These are phyloP conservation scores for Penicillium sp. DNA, from an alignment of 2,329 filamentous ascomycete genomes.

Conservation along the genomic window DNA sequence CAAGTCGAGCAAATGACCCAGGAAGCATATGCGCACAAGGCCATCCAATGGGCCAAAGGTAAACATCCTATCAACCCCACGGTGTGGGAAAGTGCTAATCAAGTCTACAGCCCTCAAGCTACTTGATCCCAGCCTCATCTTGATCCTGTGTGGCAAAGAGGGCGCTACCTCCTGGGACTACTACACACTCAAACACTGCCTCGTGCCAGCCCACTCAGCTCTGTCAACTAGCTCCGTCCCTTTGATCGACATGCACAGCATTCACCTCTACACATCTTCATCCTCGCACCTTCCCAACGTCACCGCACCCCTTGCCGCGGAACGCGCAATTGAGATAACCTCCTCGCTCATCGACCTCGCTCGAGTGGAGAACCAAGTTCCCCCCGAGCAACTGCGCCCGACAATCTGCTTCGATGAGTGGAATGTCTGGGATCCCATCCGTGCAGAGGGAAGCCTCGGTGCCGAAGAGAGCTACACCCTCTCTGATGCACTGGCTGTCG, in stretches of 20 bases:
- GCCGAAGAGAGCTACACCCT: conserved; percentile 75
- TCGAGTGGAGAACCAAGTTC: conserved; percentile 63
- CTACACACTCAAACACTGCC: conserved; percentile 70
- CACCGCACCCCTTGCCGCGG: conserved; percentile 67
- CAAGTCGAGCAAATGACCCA: conserved; percentile 62
- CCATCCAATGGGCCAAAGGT: conserved; percentile 61
- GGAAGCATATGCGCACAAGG: conserved; percentile 60
- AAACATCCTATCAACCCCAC: neutral
- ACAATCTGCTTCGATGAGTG: conserved; percentile 83
- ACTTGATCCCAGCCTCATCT: conserved; percentile 63
- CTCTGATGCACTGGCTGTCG: conserved; percentile 74
- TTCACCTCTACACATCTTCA: conserved; percentile 73
- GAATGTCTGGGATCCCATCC: conserved; percentile 78
- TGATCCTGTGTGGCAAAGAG: conserved; percentile 75
- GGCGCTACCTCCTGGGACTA: conserved; percentile 72
- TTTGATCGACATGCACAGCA: conserved; percentile 77
- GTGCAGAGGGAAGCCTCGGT: conserved; percentile 69
- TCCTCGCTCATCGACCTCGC: conserved; percentile 71
- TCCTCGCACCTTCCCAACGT: conserved; percentile 57
- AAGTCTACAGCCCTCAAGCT: conserved; percentile 38
- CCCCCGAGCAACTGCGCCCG: conserved; percentile 60
- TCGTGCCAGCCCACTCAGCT: conserved; percentile 50
- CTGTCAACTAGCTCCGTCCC: conserved; percentile 41
- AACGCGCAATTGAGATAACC: conserved; percentile 72
- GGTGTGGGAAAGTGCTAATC: conserved; percentile 1